phyloP scores from a whole-genome alignment of 208 protist genomes.

The Leishmania tarentolae region DNA sequence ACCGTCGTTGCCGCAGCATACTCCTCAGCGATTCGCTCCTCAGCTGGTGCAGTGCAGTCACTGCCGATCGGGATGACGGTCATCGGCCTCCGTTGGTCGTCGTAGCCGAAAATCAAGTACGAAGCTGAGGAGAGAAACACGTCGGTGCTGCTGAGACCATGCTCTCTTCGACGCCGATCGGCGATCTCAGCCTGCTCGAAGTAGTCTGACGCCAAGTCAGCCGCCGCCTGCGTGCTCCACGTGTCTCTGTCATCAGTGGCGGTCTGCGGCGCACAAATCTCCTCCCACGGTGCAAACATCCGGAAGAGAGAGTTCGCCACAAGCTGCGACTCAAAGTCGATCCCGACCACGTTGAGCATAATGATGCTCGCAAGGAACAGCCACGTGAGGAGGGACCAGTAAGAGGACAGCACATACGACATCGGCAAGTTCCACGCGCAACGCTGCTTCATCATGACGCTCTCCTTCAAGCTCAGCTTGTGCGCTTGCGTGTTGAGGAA shows the following conservation, averaged over 20 bases:
- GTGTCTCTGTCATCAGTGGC: constrained; percentile 10
- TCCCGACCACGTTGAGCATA: constrained; percentile 72
- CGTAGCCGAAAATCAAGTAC: constrained; percentile 72
- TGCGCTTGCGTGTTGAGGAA: constrained; percentile 86
- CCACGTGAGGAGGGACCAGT: constrained; percentile 88
- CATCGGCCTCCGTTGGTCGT: constrained; percentile 77
- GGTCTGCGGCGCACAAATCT: constrained; percentile 37
- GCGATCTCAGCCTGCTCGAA: constrained; percentile 59
- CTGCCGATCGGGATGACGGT: constrained; percentile 69
- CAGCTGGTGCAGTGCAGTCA: constrained; percentile 21
- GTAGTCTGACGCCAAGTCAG: constrained; percentile 60
- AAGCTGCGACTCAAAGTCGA: constrained; percentile 87
- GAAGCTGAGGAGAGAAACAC: constrained; percentile 78
- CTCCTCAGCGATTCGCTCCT: constrained; percentile 52
- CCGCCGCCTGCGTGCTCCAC: constrained; percentile 55
- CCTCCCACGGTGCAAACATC: constrained; percentile 77
- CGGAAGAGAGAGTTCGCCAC: constrained; percentile 81
- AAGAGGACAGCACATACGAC: constrained; percentile 87
- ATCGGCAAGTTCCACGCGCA: constrained; percentile 84
- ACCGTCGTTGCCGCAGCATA: constrained; percentile 57
- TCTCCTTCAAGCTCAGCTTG: constrained; percentile 79
- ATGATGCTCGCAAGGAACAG: constrained; percentile 57
- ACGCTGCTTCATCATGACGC: constrained; percentile 76
- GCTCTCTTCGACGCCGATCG: constrained; percentile 29
- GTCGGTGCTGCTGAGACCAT: constrained; percentile 45